Percentiles rank a stretch among this genome's conserved stretches.
These are phyloP conservation scores for Eutypa lata DNA, from an alignment of 2,329 filamentous ascomycete species.

Conservation along the genomic window DNA sequence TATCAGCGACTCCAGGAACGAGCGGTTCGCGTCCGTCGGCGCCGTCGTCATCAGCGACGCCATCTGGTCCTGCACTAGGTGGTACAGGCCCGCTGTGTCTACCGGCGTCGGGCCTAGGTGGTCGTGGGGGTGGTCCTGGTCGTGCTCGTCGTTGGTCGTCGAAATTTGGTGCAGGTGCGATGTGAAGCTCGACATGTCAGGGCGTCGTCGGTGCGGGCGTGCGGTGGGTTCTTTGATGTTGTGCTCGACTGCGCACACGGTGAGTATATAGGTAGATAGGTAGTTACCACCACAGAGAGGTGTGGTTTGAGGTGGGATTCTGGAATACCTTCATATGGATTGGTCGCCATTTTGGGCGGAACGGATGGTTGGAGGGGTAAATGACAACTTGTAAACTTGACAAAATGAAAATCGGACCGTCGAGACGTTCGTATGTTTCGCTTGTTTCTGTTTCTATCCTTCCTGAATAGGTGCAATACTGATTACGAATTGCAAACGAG, in stretches of 20 bases:
- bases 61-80: slow-evolving; percentile 58
- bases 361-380: too few species aligned
- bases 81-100: slow-evolving; percentile 55
- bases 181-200: slow-evolving; percentile 63
- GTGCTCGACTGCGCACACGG: slow-evolving; percentile 55
- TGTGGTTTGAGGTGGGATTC: background rate
- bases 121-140: slow-evolving; percentile 33
- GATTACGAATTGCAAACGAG: background rate
- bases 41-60: slow-evolving; percentile 46
- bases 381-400: too few species aligned
- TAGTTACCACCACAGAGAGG: background rate
- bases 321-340: slow-evolving; percentile 33
- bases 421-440: too few species aligned
- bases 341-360: slow-evolving; percentile 26
- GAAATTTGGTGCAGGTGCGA: slow-evolving; percentile 54
- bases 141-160: slow-evolving; percentile 22
- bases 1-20: slow-evolving; percentile 50
- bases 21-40: slow-evolving; percentile 45
- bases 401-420: too few species aligned
- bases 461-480: too few species aligned
- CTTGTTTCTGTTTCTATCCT: too few species aligned
- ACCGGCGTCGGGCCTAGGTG: slow-evolving; percentile 59
- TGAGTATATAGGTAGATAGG: background rate
- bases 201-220: slow-evolving; percentile 44
- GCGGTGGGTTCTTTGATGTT: slow-evolving; percentile 49